These are phyloP conservation scores for Ophiosphaerella narmari DNA, from an alignment of 2,329 filamentous ascomycete species.

Conservation along the genomic window DNA sequence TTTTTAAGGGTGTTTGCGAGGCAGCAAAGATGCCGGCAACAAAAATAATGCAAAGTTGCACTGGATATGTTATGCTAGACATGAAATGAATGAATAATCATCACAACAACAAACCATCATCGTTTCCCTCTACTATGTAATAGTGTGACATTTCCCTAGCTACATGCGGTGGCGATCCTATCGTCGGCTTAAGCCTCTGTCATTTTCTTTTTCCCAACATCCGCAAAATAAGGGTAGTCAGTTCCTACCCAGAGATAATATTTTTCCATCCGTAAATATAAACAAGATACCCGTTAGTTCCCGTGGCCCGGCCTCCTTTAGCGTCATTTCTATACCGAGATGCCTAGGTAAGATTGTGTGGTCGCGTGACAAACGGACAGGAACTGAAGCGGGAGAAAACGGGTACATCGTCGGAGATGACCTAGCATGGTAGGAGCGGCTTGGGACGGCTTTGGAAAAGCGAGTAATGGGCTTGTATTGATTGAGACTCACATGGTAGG, in stretches of 20 bases:
- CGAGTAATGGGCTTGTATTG: too few relatives aligned
- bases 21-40: slow-evolving; percentile 9
- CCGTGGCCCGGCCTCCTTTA: not conserved
- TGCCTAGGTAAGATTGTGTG: not conserved
- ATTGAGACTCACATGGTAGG: too few relatives aligned
- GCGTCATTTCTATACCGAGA: not conserved
- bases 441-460: not conserved
- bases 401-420: not conserved
- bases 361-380: slow-evolving; percentile 5
- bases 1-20: slow-evolving; percentile 7
- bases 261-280: not conserved
- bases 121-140: not conserved
- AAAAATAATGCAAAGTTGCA: slow-evolving; percentile 22
- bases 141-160: too few relatives aligned
- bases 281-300: not conserved
- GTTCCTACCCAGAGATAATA: not conserved
- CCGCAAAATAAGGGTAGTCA: not conserved
- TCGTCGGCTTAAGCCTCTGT: not conserved
- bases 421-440: not conserved
- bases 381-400: not conserved
- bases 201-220: not conserved
- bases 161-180: not conserved
- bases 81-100: slow-evolving; percentile 36
- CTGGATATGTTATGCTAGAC: slow-evolving; percentile 29
- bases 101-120: slow-evolving; percentile 13